Conservation (phyloP, 306 rosid species). For the Trichosanthes truncata region DNA sequence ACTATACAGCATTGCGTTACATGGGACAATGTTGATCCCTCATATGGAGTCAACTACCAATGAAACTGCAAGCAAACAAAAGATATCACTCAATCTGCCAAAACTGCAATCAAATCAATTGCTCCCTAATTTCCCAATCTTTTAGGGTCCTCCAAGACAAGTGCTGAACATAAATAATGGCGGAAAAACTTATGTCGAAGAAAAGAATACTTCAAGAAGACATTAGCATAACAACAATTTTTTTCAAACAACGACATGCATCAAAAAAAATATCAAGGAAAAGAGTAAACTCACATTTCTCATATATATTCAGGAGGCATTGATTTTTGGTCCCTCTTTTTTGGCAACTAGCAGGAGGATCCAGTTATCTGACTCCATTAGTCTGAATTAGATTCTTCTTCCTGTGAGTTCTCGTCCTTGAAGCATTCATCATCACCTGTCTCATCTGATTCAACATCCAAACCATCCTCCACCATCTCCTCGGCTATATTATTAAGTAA, state of each 20-base stretch:
- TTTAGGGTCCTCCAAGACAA: background rate
- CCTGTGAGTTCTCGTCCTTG: constrained; percentile 18
- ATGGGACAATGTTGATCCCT: background rate
- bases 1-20: background rate
- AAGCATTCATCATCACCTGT: constrained; percentile 14
- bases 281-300: background rate
- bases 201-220: background rate
- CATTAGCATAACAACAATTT: background rate
- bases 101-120: background rate
- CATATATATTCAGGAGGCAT: background rate
- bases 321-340: background rate
- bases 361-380: background rate
- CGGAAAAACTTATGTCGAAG: background rate
- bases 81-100: background rate
- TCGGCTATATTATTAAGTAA: background rate
- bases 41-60: background rate
- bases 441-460: background rate
- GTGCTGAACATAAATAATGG: background rate
- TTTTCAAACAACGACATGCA: background rate
- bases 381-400: constrained; percentile 26
- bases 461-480: background rate
- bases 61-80: background rate
- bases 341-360: background rate
- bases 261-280: background rate
- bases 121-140: background rate